Base-by-base conservation (phyloP, 169 alveolate species). In the Plasmodium gaboni region DNA sequence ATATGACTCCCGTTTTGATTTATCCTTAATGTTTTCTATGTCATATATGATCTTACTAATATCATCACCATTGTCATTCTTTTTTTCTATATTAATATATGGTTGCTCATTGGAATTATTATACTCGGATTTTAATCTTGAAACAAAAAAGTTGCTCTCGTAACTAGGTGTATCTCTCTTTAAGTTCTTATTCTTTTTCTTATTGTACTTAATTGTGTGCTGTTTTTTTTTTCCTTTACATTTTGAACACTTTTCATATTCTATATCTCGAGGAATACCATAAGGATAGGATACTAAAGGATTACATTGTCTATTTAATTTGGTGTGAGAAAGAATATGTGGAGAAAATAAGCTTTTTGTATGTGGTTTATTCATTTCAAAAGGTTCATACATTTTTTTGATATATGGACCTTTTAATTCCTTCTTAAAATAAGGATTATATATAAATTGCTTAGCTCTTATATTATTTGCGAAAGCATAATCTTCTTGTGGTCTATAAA, bases 401-500 rank as follows among this genome's bases (percentile, higher is more conserved):
- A 78, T 69, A 22, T 26, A 78, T 50, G 89, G 80, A 13, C 89
- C 89, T 59, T 51, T 59, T n/a, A 28, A 69, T 46, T 65, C 89
- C 67, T 42, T 64, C 78, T 55, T 67, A 69, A 78, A 78, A 44
- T 78, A 64, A 13, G 89, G 89, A 22, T 78, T 51, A 69, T 78
- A 78, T 24, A 65, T 10, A 44, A 78, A 78, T 60, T 48, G 48
- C 48, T 69, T 78, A 28, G 89, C 89, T 65, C 32, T 78, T 78
- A 78, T 78, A 38, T 78, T 76, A 65, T 78, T 78, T 48, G 53
- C 89, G 46, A 64, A 78, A 19, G 78, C 78, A 44, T 65, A 78
- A 76, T 78, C 89, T 78, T 78, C 89, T 64, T 78, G 89, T n/a
- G 67, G 89, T 42, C 32, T 78, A 69, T 78, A 78, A 74, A 78